Evolutionary conservation across 768 basidiomycete species (phyloP).

Genomic region (Rhizopogon sp.): DNA sequence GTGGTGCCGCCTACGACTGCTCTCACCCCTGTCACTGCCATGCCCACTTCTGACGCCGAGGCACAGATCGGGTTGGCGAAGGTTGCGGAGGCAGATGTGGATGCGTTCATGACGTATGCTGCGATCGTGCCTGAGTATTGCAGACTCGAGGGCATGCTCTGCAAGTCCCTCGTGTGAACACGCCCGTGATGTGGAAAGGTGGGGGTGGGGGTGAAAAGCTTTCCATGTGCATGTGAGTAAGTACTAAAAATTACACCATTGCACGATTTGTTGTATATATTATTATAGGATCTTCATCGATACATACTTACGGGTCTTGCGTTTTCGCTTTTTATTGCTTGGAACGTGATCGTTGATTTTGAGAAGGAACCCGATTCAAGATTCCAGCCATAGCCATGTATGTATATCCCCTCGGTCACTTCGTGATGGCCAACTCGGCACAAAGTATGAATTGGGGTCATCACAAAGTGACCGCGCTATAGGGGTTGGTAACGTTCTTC

Average conservation of each 20-base stretch:
- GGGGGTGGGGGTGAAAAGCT: background rate
- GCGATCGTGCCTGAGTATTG: constrained; percentile 82
- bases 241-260: constrained; percentile 2
- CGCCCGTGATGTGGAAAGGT: no score
- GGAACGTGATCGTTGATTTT: background rate
- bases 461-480: no score
- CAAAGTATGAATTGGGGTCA: no score
- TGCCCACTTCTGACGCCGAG: constrained; percentile 70
- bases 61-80: constrained; percentile 73
- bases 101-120: constrained; percentile 83
- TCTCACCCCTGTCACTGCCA: constrained; percentile 64
- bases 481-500: no score
- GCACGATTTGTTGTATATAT: constrained; percentile 6
- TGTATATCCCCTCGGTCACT: no score
- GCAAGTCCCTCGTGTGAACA: constrained; percentile 49
- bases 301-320: constrained; percentile 2
- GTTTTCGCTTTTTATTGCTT: background rate
- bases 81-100: constrained; percentile 78
- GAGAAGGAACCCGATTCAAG: no score
- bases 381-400: no score
- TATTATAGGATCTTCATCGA: constrained; percentile 6
- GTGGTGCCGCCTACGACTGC: constrained; percentile 45
- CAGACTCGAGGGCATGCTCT: constrained; percentile 73
- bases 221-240: constrained; percentile 2
- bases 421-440: no score